Evolutionary conservation across 768 basidiomycete species (phyloP).

Genomic region (Podaxis sp.): DNA sequence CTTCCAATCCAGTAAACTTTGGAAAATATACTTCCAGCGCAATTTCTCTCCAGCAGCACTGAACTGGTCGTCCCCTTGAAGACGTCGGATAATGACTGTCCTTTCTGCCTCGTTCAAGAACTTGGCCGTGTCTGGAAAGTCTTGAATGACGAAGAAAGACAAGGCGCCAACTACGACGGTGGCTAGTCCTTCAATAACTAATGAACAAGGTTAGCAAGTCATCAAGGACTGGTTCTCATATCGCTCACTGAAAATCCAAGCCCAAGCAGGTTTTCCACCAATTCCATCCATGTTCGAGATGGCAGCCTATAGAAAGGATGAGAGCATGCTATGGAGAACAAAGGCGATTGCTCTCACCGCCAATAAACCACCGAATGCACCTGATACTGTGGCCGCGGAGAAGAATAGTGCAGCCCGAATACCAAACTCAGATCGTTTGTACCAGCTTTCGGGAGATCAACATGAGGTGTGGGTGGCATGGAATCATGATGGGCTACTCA

Average conservation of each 20-base stretch:
- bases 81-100: constrained; percentile 60
- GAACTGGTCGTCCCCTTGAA: constrained; percentile 69
- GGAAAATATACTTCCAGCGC: constrained; percentile 54
- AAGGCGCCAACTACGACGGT: constrained; percentile 64
- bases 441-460: constrained; percentile 35
- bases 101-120: constrained; percentile 75
- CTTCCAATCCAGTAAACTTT: constrained; percentile 70
- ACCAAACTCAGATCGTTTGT: constrained; percentile 75
- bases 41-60: constrained; percentile 72
- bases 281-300: constrained; percentile 74
- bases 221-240: not conserved
- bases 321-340: too few relatives aligned
- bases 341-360: constrained; percentile 44
- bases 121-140: constrained; percentile 80
- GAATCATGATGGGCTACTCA: constrained; percentile 29
- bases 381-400: constrained; percentile 76
- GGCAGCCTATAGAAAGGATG: constrained; percentile 38
- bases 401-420: constrained; percentile 68
- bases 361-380: constrained; percentile 79
- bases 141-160: constrained; percentile 79
- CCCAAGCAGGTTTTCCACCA: constrained; percentile 63
- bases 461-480: not conserved
- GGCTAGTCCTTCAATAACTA: constrained; percentile 62
- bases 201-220: not conserved
- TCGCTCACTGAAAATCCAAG: constrained; percentile 68